phyloP scores from a whole-genome alignment of 75 land plant genomes.

The Cupressus sempervirens region DNA sequence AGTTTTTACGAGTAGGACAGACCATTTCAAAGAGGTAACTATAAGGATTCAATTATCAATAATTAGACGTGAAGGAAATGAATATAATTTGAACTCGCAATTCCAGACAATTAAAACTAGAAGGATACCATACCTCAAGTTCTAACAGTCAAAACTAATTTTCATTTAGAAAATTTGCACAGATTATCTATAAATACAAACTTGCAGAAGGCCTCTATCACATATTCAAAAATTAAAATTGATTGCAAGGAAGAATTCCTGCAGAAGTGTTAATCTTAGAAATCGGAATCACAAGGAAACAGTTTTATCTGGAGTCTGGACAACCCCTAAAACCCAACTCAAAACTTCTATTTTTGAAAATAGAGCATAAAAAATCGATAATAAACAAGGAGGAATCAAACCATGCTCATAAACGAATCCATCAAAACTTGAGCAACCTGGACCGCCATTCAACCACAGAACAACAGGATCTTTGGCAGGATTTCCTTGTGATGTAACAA shows the following conservation, averaged over 20 bases:
- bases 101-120: background rate
- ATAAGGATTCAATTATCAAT: background rate
- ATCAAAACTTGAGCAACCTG: conserved; percentile 95
- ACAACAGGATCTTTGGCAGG: conserved; percentile 80
- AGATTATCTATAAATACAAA: background rate
- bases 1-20: background rate
- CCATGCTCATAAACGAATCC: conserved; percentile 95
- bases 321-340: too few relatives aligned
- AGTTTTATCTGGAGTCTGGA: background rate
- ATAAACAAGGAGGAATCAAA: conserved; percentile 6
- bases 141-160: background rate
- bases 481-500: conserved; percentile 60
- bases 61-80: background rate
- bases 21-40: background rate
- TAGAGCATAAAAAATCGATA: background rate
- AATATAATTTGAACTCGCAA: background rate
- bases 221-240: background rate
- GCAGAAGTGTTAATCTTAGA: background rate
- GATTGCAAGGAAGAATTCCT: background rate
- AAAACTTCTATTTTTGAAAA: background rate
- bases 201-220: background rate
- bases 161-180: background rate
- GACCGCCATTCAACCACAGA: conserved; percentile 95
- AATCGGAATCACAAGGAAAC: background rate
- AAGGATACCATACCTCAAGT: background rate